Percentiles rank a stretch among this genome's conserved stretches.
Conservation (phyloP, 208 protist species). For the Leishmania guyanensis region DNA sequence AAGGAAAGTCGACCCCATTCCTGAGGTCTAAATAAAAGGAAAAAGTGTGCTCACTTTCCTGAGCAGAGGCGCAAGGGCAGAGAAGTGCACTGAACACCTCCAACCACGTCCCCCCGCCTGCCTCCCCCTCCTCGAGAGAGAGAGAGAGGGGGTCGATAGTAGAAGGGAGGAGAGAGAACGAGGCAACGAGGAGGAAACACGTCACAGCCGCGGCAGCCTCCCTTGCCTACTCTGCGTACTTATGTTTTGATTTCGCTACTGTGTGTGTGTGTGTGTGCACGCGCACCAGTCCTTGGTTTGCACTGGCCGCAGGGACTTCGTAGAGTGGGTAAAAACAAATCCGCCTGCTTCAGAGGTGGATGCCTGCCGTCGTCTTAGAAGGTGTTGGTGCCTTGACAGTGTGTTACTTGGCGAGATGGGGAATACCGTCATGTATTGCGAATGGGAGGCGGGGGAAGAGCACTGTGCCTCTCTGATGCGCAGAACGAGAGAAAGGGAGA, state of each 20-base stretch:
- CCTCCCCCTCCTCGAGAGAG: background rate
- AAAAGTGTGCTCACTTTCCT: background rate
- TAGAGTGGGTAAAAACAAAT: background rate
- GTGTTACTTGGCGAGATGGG: background rate
- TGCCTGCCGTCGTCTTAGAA: background rate
- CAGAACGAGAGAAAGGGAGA: background rate
- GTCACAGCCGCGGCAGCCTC: background rate
- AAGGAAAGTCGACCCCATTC: background rate
- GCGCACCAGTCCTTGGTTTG: background rate
- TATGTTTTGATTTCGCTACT: background rate
- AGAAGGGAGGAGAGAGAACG: background rate
- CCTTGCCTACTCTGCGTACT: background rate
- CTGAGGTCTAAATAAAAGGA: conserved; percentile 1
- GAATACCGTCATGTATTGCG: background rate
- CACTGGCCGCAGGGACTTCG: background rate
- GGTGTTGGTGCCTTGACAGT: background rate
- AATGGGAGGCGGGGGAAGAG: background rate
- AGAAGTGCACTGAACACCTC: background rate
- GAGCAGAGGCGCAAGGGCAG: background rate
- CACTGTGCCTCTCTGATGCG: no score
- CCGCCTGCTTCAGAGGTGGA: background rate
- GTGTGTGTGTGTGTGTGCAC: background rate
- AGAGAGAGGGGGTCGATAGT: background rate
- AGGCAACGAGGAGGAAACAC: background rate
- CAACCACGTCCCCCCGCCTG: background rate